phyloP scores from a whole-genome alignment of 2,329 filamentous ascomycete genomes.

The Cercospora berteroae region DNA sequence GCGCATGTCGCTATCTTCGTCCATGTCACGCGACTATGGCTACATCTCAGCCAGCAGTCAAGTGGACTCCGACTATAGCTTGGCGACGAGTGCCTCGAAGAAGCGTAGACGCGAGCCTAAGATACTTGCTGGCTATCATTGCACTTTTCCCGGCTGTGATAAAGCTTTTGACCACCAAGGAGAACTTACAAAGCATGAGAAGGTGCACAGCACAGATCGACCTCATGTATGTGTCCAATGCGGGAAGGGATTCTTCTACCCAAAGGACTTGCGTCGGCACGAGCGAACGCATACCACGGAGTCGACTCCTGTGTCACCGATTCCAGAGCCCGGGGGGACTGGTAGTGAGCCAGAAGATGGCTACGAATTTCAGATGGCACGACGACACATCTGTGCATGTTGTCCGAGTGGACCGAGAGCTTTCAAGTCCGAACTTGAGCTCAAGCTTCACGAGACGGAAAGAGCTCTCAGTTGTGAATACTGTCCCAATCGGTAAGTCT shows the following conservation, averaged over 20 bases:
- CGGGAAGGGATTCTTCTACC: conserved; percentile 18
- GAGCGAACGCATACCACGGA: conserved; percentile 9
- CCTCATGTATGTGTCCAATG: conserved; percentile 10
- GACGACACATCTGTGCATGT: neutral
- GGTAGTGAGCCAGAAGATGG: conserved; percentile 11
- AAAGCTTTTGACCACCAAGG: conserved; percentile 17
- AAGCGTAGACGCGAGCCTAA: conserved; percentile 16
- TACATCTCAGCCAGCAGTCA: conserved; percentile 19
- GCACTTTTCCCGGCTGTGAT: conserved; percentile 5
- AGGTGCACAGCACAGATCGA: conserved; percentile 11
- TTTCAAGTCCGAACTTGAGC: neutral
- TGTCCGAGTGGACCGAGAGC: neutral
- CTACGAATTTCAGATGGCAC: neutral
- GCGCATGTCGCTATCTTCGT: conserved; percentile 11
- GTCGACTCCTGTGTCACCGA: conserved; percentile 13
- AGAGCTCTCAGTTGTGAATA: neutral
- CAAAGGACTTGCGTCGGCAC: conserved; percentile 16
- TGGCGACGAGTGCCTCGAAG: conserved; percentile 13
- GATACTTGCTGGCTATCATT: conserved; percentile 14
- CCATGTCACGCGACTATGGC: conserved; percentile 14
- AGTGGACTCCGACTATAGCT: conserved; percentile 18
- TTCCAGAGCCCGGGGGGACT: neutral
- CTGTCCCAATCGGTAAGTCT: neutral
- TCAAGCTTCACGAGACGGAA: conserved; percentile 3
- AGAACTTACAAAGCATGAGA: conserved; percentile 17